Conservation (phyloP, 345 rosid genomes). For the Acer saccharum region DNA sequence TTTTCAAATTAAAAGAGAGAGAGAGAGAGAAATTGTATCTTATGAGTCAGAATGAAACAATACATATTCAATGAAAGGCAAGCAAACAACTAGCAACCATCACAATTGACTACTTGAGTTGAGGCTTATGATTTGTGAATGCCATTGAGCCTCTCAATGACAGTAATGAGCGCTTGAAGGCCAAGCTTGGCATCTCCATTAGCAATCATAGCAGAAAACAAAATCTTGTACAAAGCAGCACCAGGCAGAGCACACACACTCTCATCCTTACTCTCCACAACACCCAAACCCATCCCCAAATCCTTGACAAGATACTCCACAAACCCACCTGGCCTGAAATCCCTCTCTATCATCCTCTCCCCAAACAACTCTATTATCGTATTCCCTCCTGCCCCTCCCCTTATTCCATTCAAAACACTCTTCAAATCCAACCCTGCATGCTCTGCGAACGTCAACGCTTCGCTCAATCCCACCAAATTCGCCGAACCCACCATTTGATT, state of each 20-base stretch:
- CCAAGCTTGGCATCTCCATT: constrained; percentile 78
- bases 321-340: constrained; percentile 67
- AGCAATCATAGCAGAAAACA: constrained; percentile 80
- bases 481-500: constrained; percentile 73
- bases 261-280: constrained; percentile 40
- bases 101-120: too few relatives aligned
- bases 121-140: neutral
- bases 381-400: constrained; percentile 67
- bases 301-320: constrained; percentile 90
- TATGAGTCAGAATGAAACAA: too few relatives aligned
- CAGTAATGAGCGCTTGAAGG: constrained; percentile 71
- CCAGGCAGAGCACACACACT: constrained; percentile 57
- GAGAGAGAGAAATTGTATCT: too few relatives aligned
- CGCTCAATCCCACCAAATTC: constrained; percentile 72
- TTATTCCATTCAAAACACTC: constrained; percentile 49
- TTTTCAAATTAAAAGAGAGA: constrained; percentile 3
- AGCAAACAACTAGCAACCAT: too few relatives aligned
- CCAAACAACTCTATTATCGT: constrained; percentile 76
- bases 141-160: constrained; percentile 72
- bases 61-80: too few relatives aligned
- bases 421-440: constrained; percentile 59
- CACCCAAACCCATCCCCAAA: constrained; percentile 73
- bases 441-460: constrained; percentile 74
- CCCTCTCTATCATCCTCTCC: constrained; percentile 61
- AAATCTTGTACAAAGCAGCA: constrained; percentile 72